Percentiles rank a stretch among this genome's conserved stretches.
These are phyloP conservation scores for Cladorrhinum samala DNA, from an alignment of 495 filamentous ascomycete species.

Conservation along the genomic window DNA sequence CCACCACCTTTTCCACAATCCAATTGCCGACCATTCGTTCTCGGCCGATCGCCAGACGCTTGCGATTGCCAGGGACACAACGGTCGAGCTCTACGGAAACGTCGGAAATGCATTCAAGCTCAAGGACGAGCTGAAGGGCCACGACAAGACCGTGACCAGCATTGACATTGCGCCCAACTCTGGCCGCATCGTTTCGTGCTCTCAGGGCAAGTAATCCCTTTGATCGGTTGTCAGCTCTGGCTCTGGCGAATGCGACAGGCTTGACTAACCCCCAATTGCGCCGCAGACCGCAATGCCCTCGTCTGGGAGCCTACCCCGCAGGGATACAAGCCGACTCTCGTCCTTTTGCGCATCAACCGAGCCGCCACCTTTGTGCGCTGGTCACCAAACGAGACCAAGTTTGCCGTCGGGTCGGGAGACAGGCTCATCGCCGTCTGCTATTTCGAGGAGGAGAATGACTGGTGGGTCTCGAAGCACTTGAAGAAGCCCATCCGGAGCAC, in stretches of 20 bases:
- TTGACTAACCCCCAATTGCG: background rate
- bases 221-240: too few relatives aligned
- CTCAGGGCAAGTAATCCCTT: conserved; percentile 61
- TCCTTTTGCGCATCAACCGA: conserved; percentile 93
- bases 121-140: conserved; percentile 87
- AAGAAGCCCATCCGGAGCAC: conserved; percentile 98
- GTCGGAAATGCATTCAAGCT: conserved; percentile 72
- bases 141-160: conserved; percentile 93
- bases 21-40: conserved; percentile 97
- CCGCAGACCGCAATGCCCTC: conserved; percentile 89
- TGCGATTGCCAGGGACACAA: conserved; percentile 85
- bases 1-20: conserved; percentile 93
- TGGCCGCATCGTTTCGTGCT: conserved; percentile 94
- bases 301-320: conserved; percentile 90
- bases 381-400: conserved; percentile 95
- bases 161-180: conserved; percentile 89
- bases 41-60: conserved; percentile 83
- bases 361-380: conserved; percentile 96
- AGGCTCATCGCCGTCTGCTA: conserved; percentile 96
- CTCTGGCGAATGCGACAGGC: too few relatives aligned
- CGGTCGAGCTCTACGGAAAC: conserved; percentile 79
- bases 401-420: conserved; percentile 93
- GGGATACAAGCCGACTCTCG: conserved; percentile 95
- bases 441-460: conserved; percentile 98
- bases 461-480: conserved; percentile 99